phyloP scores from a whole-genome alignment of 2,329 filamentous ascomycete genomes.

The Chaetomium globosum region DNA sequence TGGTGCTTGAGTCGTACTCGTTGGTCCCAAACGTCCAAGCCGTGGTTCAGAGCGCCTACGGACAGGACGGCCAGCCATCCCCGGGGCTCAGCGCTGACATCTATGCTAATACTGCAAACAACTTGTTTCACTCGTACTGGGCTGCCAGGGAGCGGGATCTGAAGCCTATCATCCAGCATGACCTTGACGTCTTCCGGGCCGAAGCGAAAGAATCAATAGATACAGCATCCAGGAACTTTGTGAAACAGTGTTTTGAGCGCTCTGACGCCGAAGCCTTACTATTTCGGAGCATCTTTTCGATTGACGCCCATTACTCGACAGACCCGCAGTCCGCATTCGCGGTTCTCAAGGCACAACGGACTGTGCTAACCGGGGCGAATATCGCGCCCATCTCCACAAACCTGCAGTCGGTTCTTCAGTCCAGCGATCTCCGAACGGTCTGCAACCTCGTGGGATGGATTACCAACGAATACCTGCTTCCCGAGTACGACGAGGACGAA shows the following conservation, averaged over 20 bases:
- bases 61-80: slow-evolving; percentile 53
- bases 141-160: slow-evolving; percentile 57
- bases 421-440: slow-evolving; percentile 51
- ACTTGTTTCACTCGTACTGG: slow-evolving; percentile 58
- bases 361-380: slow-evolving; percentile 58
- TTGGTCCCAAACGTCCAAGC: slow-evolving; percentile 60
- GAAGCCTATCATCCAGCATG: slow-evolving; percentile 55
- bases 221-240: slow-evolving; percentile 59
- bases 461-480: slow-evolving; percentile 59
- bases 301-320: slow-evolving; percentile 57
- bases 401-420: slow-evolving; percentile 54
- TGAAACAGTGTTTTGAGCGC: slow-evolving; percentile 63
- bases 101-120: slow-evolving; percentile 57
- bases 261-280: slow-evolving; percentile 58
- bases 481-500: slow-evolving; percentile 60
- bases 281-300: slow-evolving; percentile 58
- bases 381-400: slow-evolving; percentile 55
- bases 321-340: slow-evolving; percentile 55
- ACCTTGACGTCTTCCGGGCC: slow-evolving; percentile 57
- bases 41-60: slow-evolving; percentile 56
- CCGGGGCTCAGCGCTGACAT: slow-evolving; percentile 52
- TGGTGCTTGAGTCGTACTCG: slow-evolving; percentile 59
- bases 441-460: slow-evolving; percentile 62
- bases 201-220: slow-evolving; percentile 56
- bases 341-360: slow-evolving; percentile 53